Conservation (phyloP, 2,329 filamentous ascomycete species). For the Beauveria bassiana region DNA sequence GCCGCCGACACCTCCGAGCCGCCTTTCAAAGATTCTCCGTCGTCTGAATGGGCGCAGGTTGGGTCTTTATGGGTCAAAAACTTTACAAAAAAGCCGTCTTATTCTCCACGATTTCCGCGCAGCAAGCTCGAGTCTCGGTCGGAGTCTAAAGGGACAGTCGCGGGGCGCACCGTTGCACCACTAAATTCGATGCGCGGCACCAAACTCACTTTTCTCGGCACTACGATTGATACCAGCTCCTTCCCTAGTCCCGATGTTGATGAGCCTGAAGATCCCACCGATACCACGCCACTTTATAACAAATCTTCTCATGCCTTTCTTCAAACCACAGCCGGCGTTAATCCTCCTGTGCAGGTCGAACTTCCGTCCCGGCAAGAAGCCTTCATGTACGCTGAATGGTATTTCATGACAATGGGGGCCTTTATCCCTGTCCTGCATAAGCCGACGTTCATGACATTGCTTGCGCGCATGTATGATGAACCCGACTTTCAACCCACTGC, state of each 20-base stretch:
- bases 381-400: slow-evolving; percentile 65
- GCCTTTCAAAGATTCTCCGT: not conserved
- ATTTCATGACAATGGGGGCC: slow-evolving; percentile 62
- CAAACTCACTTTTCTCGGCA: slow-evolving; percentile 68
- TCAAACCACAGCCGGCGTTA: slow-evolving; percentile 54
- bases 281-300: slow-evolving; percentile 48
- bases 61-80: slow-evolving; percentile 30
- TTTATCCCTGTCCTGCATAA: slow-evolving; percentile 74
- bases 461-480: slow-evolving; percentile 63
- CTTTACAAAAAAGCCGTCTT: slow-evolving; percentile 16
- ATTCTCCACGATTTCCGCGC: slow-evolving; percentile 23
- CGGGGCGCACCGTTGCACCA: slow-evolving; percentile 53
- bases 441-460: slow-evolving; percentile 59
- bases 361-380: slow-evolving; percentile 59
- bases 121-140: slow-evolving; percentile 32
- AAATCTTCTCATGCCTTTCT: slow-evolving; percentile 67
- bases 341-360: slow-evolving; percentile 47
- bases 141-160: slow-evolving; percentile 60
- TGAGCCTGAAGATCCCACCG: slow-evolving; percentile 37
- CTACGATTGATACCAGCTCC: slow-evolving; percentile 69
- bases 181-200: slow-evolving; percentile 70
- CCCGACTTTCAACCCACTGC: slow-evolving; percentile 51
- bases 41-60: slow-evolving; percentile 23
- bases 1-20: not conserved
- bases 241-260: slow-evolving; percentile 61